These are phyloP conservation scores for Wallacemonas sp. DNA, from an alignment of 208 protist genomes.

Conservation along the genomic window DNA sequence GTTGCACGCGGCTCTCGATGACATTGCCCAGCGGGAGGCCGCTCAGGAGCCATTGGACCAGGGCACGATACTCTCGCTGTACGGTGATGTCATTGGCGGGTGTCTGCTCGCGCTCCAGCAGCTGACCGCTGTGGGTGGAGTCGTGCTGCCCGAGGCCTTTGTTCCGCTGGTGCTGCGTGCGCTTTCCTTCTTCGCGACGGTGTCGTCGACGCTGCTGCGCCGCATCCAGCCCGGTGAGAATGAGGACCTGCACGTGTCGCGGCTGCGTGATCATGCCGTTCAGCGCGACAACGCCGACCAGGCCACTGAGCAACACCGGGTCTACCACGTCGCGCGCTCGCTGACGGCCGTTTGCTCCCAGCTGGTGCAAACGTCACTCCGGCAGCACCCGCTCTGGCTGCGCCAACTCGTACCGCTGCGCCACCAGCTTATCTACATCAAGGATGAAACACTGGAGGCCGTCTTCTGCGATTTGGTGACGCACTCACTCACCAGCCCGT, in stretches of 20 bases:
- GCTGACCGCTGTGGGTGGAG: constrained; percentile 34
- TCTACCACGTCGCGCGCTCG: constrained; percentile 23
- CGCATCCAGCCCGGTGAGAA: constrained; percentile 12
- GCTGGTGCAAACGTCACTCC: constrained; percentile 26
- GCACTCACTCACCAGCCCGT: constrained; percentile 4
- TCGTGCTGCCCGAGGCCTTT: constrained; percentile 42
- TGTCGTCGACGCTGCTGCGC: constrained; percentile 14
- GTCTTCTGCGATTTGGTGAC: constrained; percentile 59
- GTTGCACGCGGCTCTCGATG: constrained; percentile 56
- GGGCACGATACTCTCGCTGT: constrained; percentile 56
- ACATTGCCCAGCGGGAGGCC: constrained; percentile 40
- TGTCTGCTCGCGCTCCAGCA: constrained; percentile 50
- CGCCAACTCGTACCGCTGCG: constrained; percentile 51
- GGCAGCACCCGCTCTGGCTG: constrained; percentile 35
- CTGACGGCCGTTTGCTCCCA: constrained; percentile 22
- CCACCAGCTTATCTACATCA: constrained; percentile 41
- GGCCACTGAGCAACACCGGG: constrained; percentile 21
- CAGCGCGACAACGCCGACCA: constrained; percentile 16
- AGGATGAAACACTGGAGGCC: constrained; percentile 33
- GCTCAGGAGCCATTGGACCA: constrained; percentile 31
- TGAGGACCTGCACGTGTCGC: not conserved
- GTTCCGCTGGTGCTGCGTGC: constrained; percentile 39
- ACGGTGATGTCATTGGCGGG: constrained; percentile 60
- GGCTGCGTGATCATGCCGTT: constrained; percentile 14
- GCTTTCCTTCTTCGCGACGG: constrained; percentile 5